Conservation (phyloP, 2,329 filamentous ascomycete genomes). For the Gremmenia infestans region DNA sequence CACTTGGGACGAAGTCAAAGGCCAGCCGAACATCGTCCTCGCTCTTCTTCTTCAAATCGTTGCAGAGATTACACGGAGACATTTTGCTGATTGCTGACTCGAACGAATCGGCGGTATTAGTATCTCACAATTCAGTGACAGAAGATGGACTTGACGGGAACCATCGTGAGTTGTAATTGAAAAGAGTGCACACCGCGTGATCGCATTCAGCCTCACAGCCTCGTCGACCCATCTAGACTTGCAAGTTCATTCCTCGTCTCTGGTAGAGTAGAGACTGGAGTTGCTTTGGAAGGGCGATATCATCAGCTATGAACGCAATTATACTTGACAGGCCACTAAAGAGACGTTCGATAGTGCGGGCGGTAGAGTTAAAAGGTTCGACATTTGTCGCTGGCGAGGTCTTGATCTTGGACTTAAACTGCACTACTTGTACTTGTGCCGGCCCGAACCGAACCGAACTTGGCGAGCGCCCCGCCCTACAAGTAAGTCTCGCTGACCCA, state of each 20-base stretch:
- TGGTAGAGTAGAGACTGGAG: background rate
- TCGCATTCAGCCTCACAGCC: background rate
- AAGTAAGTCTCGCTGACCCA: no score
- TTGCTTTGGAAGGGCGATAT: background rate
- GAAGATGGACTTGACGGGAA: background rate
- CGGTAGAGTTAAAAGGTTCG: background rate
- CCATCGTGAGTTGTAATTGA: background rate
- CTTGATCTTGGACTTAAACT: no score
- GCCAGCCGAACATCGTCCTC: background rate
- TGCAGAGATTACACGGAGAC: background rate
- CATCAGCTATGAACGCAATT: background rate
- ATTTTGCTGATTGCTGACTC: background rate
- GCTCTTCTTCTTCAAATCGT: background rate
- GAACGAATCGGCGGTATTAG: background rate
- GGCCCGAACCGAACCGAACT: no score
- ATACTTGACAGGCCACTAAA: background rate
- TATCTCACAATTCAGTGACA: background rate
- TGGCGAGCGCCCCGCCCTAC: no score
- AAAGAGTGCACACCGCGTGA: background rate
- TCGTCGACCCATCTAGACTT: background rate
- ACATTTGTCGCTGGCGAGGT: background rate
- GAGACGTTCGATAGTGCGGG: background rate
- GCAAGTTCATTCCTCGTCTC: no score
- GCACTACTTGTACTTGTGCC: no score
- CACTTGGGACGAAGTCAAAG: background rate